Percentiles rank a stretch among this genome's conserved stretches.
Evolutionary conservation across 257 asterid species (phyloP).

Genomic region (Fraxinus excelsior): DNA sequence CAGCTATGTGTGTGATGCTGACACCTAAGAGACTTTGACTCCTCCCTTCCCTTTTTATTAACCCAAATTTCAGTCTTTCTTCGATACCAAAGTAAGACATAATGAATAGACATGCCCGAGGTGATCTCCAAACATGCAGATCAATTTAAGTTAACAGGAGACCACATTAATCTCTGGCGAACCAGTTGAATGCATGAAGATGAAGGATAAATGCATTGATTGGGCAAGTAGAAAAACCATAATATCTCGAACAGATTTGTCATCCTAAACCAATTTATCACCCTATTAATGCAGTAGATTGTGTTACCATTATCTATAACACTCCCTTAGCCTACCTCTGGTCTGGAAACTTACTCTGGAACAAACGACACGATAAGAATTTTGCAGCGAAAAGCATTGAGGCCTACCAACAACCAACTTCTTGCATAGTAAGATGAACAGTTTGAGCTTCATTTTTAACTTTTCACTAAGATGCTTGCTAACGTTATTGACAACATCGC

Average conservation of each 20-base stretch:
- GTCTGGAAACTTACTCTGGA: not conserved
- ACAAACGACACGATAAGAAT: not conserved
- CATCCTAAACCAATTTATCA: not conserved
- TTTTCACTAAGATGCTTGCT: not conserved
- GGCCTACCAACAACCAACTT: not conserved
- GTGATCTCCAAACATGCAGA: not conserved
- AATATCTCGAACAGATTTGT: not conserved
- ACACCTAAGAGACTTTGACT: no score
- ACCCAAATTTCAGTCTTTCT: no score
- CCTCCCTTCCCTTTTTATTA: no score
- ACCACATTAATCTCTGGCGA: not conserved
- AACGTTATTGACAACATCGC: not conserved
- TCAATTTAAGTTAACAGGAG: not conserved
- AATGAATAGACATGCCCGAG: no score
- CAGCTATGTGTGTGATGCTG: no score
- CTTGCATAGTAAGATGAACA: not conserved
- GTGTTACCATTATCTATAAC: not conserved
- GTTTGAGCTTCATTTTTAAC: not conserved
- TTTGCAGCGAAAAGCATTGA: not conserved
- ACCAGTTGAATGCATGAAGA: not conserved
- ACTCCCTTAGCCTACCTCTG: not conserved
- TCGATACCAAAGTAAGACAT: no score
- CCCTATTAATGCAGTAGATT: not conserved
- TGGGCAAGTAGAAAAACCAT: not conserved
- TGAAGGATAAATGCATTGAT: not conserved